Conservation (phyloP, 352 stramenopile species). For the Phytophthora cryptogea region DNA sequence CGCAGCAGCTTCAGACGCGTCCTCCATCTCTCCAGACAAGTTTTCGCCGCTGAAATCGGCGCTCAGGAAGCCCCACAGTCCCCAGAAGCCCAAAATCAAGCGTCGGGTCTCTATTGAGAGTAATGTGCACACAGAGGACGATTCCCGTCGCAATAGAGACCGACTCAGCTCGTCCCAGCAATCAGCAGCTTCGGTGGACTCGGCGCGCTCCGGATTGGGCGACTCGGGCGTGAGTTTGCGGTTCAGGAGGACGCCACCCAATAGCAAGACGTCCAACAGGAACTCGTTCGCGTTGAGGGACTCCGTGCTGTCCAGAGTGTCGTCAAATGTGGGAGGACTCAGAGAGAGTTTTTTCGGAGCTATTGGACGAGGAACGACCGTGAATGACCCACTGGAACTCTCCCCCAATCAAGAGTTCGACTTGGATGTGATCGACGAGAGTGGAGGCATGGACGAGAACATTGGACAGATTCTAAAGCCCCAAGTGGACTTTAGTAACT, state of each 20-base stretch:
- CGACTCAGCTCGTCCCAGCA: constrained; percentile 30
- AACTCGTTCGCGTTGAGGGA: constrained; percentile 41
- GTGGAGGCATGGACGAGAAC: constrained; percentile 61
- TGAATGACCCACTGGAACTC: constrained; percentile 60
- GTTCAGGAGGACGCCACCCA: constrained; percentile 32
- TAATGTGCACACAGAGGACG: constrained; percentile 8
- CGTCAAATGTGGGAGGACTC: constrained; percentile 42
- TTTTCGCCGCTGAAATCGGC: constrained; percentile 26
- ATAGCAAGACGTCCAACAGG: constrained; percentile 44
- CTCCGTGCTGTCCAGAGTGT: constrained; percentile 47
- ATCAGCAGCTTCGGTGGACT: constrained; percentile 21
- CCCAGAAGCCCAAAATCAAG: constrained; percentile 15
- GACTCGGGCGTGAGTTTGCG: constrained; percentile 33
- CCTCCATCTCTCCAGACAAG: constrained; percentile 5
- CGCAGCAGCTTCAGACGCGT: neutral
- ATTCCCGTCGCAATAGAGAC: constrained; percentile 9
- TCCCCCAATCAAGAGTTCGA: constrained; percentile 75
- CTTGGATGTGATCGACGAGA: constrained; percentile 78
- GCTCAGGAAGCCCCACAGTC: constrained; percentile 15
- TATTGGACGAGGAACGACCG: constrained; percentile 21
- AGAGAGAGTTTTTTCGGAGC: constrained; percentile 72
- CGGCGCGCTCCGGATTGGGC: constrained; percentile 14
- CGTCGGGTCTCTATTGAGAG: constrained; percentile 37
- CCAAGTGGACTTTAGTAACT: constrained; percentile 44
- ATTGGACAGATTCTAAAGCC: constrained; percentile 64